Percentiles rank a stretch among this genome's conserved stretches.
Conservation (phyloP, 352 stramenopile species). For the Elongisporangium anandrum region DNA sequence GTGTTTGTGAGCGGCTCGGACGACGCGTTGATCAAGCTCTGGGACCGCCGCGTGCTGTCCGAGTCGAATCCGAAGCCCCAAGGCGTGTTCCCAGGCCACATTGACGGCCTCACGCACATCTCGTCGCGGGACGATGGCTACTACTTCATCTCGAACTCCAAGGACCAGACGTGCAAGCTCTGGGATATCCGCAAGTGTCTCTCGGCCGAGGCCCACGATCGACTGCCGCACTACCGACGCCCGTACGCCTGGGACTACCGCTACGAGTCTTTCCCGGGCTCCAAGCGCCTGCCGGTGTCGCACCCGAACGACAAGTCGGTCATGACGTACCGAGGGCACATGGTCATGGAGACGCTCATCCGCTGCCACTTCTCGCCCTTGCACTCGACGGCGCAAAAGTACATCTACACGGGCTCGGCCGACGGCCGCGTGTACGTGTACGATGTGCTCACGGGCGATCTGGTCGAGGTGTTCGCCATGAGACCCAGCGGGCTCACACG, state of each 20-base stretch:
- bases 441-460: constrained; percentile 62
- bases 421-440: constrained; percentile 84
- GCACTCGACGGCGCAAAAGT: constrained; percentile 84
- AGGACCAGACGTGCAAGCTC: constrained; percentile 82
- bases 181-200: constrained; percentile 83
- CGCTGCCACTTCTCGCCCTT: constrained; percentile 85
- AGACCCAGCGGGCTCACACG: constrained; percentile 73
- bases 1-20: constrained; percentile 85
- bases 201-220: constrained; percentile 37
- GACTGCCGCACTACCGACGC: constrained; percentile 34
- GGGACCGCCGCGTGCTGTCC: constrained; percentile 76
- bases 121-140: constrained; percentile 80
- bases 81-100: constrained; percentile 78
- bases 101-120: constrained; percentile 80
- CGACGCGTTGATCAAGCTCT: constrained; percentile 81
- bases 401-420: constrained; percentile 80
- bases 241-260: constrained; percentile 81
- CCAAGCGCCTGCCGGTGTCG: constrained; percentile 40
- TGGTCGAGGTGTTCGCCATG: constrained; percentile 79
- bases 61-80: constrained; percentile 69
- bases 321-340: constrained; percentile 83
- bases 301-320: constrained; percentile 73
- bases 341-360: constrained; percentile 80
- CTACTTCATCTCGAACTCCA: constrained; percentile 87
- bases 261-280: constrained; percentile 71